Base-by-base conservation (phyloP, 179 eudicot genomes). In the Amaranthus tricolor region DNA sequence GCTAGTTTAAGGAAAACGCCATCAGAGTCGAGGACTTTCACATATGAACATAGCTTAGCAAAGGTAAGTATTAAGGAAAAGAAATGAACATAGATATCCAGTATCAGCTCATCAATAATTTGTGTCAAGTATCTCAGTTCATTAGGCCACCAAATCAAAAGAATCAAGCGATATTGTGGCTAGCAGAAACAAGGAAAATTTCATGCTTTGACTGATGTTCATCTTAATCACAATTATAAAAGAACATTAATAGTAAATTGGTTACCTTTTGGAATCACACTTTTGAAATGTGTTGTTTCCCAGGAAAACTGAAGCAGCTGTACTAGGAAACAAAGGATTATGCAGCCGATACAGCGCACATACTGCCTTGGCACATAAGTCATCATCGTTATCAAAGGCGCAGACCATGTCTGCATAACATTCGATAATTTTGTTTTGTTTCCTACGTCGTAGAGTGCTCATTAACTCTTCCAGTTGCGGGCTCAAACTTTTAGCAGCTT, bases 361-460 rank as follows among this genome's bases (percentile, higher is more conserved):
- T 8, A 85, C 72, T 24, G 84, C 86, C 68, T 81, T 66, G 70
- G 82, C 53, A 47, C 84, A 85, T 49, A 85, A 75, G 74, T 73
- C 81, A 13, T 64, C 14, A 50, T 85, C 81, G 20, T 59, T 31
- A 7, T 71, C 63, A 68, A 83, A 73, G 11, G 68, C 82, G 19
- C 6, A 6, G 7, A 19, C 19, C 77, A 81, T 74, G 43, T 84
- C 84, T 14, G 68, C 75, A 16, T 0, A 66, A 71, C 16, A 72
- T 17, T 6, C 71, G 65, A 79, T 19, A 2, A 4, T 62, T 24
- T 54, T 57, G 11, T n/a, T 19, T 9, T 51, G 68, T 47, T 7
- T 0, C n/a, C 49, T 66, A 12, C 59, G 8, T 40, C 40, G 21
- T 13, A 0, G 1, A 16, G 9, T 31, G 31, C n/a, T 56, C 57